Base-by-base conservation (phyloP, 1,284 basidiomycete species). In the Sparassis latifolia region DNA sequence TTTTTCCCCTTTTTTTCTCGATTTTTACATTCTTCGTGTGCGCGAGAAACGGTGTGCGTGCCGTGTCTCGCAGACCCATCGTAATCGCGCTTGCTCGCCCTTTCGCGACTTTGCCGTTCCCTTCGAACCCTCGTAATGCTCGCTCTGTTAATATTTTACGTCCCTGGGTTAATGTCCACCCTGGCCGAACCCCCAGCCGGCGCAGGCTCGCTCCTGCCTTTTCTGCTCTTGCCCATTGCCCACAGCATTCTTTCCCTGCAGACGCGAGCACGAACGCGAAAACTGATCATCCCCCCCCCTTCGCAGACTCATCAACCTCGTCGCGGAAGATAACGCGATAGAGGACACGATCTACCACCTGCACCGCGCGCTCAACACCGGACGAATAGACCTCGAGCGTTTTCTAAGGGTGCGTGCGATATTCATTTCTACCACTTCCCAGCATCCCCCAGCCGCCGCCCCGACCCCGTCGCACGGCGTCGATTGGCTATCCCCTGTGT, bases 311-410 rank as follows among this genome's bases (percentile, higher is more conserved):
- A 83, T 98, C 57, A 92, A 97, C 65, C 77, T 99, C 28, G 86
- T 97, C 5, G 94, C 97, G n/a, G 97, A 99, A 67, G 97, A 99
- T 68, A 94, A 95, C 60, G 94, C 96, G 0, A 92, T 99, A 61
- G 94, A 97, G 68, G 97, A 99, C 69, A 96, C 96, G 30, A 88
- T 98, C 53, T 99, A 98, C 70, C 95, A 99, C 66, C 79, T 99
- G 47, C 92, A 95, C 51, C 82, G 95, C 51, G 96, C 94, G 2
- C 75, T 99, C 56, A 96, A 96, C 63, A 78, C 89, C 42, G 95
- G 96, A 6, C 80, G 91, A 50, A 86, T 97, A 56, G 94, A 97
- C 72, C 78, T 97, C 52, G 93, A 97, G 65, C 79, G 89, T 42
- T 97, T 95, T 74, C 73, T 96, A 53, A 86, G 92, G 73, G 92